Evolutionary conservation across 2,329 filamentous ascomycete species (phyloP), one percentile per base, ranked within the genome.

Genomic region (Penicillium sp.): DNA sequence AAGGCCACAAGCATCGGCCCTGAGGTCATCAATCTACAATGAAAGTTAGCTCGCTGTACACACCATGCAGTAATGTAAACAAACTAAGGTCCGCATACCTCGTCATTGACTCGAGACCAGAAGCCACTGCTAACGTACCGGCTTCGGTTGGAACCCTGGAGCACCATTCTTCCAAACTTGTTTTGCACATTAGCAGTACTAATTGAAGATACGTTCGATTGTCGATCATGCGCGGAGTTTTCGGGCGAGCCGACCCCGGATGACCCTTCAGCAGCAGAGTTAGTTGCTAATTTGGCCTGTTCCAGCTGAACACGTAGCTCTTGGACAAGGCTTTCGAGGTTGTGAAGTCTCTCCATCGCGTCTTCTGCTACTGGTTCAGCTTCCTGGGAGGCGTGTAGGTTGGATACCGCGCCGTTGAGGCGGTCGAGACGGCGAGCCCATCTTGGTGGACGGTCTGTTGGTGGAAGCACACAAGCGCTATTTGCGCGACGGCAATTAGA

Each of bases 81-180:
- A 49, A 17, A 26, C 51, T 66, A 38, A 65, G 32, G 32, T 8
- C 17, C 2, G 17, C 32, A n/a, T 28, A 78, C 76, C 70, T 80
- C 78, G 41, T 80, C 76, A 45, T 74, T 76, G n/a, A 80, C 70
- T 1, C 72, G 71, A 2, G 76, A 76, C 77, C 77, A 80, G 56
- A 80, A 80, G 13, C 73, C 72, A 53, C 69, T 78, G 49, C 74
- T 74, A 10, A 80, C 63, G 57, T 80, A 80, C 13, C 72, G 71
- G 33, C 69, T 74, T 12, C 61, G 65, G 6, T 59, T 71, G 7
- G 63, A 55, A 57, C 77, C 74, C 26, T 71, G 64, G 2, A 77
- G 57, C 3, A 78, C 72, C 34, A 79, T 57, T 41, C 75, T 67
- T 2, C 76, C 76, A 51, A 78, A 75, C 12, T 72, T 65, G 17